Evolutionary conservation across 805 yeast species (phyloP).

Genomic region (Myxozyma neotropica): DNA sequence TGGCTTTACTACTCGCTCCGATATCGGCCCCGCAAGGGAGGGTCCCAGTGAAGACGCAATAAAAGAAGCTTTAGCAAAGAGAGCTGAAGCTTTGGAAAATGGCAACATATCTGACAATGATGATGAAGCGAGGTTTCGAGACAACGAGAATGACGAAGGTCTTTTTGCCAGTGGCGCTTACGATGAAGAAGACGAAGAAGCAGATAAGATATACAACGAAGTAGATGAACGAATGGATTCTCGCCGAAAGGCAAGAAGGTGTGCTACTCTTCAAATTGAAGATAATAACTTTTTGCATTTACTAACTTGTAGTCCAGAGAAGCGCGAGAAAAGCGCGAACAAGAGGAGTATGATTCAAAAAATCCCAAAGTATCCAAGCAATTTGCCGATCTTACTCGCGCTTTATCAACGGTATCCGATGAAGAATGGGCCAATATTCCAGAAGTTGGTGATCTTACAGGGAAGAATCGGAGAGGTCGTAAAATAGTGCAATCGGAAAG

Average conservation of each 20-base stretch:
- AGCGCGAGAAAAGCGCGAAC: conserved; percentile 37
- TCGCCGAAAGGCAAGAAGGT: conserved; percentile 37
- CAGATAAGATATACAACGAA: conserved; percentile 65
- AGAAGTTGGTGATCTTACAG: conserved; percentile 85
- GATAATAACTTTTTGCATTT: conserved; percentile 9
- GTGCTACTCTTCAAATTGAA: not conserved
- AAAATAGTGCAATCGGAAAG: conserved; percentile 56
- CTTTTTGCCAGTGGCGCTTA: conserved; percentile 38
- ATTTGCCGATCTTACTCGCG: conserved; percentile 70
- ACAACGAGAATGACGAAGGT: conserved; percentile 43
- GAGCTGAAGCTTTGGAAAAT: conserved; percentile 36
- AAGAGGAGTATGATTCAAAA: conserved; percentile 36
- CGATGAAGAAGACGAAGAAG: conserved; percentile 74
- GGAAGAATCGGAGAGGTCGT: conserved; percentile 72
- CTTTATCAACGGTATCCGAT: conserved; percentile 57
- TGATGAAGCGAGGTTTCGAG: conserved; percentile 42
- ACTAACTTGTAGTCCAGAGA: conserved; percentile 27
- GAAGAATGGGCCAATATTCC: conserved; percentile 84
- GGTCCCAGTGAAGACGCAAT: conserved; percentile 46
- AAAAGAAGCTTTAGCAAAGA: conserved; percentile 36
- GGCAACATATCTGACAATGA: conserved; percentile 36
- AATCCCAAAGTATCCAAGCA: conserved; percentile 51
- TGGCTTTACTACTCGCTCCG: conserved; percentile 87
- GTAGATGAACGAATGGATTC: conserved; percentile 59
- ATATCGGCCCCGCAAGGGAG: conserved; percentile 56